Evolutionary conservation across 768 basidiomycete genomes (phyloP), one percentile per base, ranked within the genome.

Genomic region (Clathrus columnatus): DNA sequence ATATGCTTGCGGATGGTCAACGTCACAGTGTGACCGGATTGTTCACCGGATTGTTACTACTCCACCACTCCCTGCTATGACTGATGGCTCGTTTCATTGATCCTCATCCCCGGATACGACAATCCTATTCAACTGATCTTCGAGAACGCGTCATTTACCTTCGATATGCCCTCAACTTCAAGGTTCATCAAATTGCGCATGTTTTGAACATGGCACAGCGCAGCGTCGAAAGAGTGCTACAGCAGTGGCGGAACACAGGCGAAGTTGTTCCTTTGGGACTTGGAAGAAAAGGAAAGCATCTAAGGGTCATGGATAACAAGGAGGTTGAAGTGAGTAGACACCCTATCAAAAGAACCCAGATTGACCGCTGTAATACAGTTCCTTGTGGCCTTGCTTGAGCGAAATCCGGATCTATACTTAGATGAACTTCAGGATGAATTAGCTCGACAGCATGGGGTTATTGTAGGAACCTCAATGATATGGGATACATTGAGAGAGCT

Each of bases 391-490:
- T 45, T 66, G 24, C 50, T 63, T 16, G 63, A 64, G 24, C 57
- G 54, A 48, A 50, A 53, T 17, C 64, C 62, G 16, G 61, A 63
- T 48, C 11, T 65, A 2, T 65, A 61, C 48, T 60, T 65, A 3
- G 60, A 63, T 30, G 60, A 61, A 51, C 56, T 63, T 4, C 57
- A 60, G 43, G 57, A 59, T 24, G 50, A 57, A 28, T 51, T 66
- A 27, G 14, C 20, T 21, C 44, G 30, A 2, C 53, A 54, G 30
- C 53, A 55, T 47, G 54, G 54, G 2, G 16, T 55, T 2, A 55
- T 55, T 46, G 32, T 55, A 5, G 45, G 54, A 14, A 20, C 48
- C 5, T 55, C 45, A 20, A 55, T 30, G 8, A 46, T 54, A n/a
- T n/a, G n/a, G n/a, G n/a, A n/a, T n/a, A n/a, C n/a, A n/a, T n/a